Percentiles rank a stretch among this genome's conserved stretches.
These are phyloP conservation scores for Cymodocea nodosa DNA, from an alignment of 116 monocot genomes.

Conservation along the genomic window DNA sequence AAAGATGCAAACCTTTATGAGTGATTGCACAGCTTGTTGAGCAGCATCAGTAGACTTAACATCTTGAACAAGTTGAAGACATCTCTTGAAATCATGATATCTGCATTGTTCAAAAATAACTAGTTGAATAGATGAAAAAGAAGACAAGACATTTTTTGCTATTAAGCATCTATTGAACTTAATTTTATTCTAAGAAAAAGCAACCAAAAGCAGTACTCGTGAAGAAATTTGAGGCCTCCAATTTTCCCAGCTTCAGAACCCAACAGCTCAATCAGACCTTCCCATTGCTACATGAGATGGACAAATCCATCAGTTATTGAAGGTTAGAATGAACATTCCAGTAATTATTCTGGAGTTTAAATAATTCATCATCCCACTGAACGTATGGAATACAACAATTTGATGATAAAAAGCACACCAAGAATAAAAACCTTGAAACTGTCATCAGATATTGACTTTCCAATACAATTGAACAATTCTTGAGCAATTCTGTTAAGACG, in stretches of 20 bases:
- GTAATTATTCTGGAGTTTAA: too few relatives aligned
- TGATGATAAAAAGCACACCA: background rate
- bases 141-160: slow-evolving; percentile 13
- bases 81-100: slow-evolving; percentile 89
- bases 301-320: background rate
- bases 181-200: background rate
- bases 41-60: slow-evolving; percentile 29
- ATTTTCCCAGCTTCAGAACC: slow-evolving; percentile 67
- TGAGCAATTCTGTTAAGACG: slow-evolving; percentile 75
- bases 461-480: slow-evolving; percentile 77
- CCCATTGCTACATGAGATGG: slow-evolving; percentile 69
- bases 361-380: too few relatives aligned
- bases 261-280: slow-evolving; percentile 88
- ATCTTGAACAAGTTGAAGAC: slow-evolving; percentile 42
- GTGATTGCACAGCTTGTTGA: slow-evolving; percentile 45
- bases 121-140: background rate
- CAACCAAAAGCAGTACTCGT: slow-evolving; percentile 38
- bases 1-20: slow-evolving; percentile 39
- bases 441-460: slow-evolving; percentile 82
- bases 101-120: slow-evolving; percentile 19
- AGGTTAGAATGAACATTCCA: too few relatives aligned
- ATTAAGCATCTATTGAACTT: too few relatives aligned
- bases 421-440: slow-evolving; percentile 52
- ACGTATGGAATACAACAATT: too few relatives aligned
- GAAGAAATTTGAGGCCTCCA: slow-evolving; percentile 93